phyloP scores from a whole-genome alignment of 2,329 filamentous ascomycete species.

The Fusarium lyarnte region DNA sequence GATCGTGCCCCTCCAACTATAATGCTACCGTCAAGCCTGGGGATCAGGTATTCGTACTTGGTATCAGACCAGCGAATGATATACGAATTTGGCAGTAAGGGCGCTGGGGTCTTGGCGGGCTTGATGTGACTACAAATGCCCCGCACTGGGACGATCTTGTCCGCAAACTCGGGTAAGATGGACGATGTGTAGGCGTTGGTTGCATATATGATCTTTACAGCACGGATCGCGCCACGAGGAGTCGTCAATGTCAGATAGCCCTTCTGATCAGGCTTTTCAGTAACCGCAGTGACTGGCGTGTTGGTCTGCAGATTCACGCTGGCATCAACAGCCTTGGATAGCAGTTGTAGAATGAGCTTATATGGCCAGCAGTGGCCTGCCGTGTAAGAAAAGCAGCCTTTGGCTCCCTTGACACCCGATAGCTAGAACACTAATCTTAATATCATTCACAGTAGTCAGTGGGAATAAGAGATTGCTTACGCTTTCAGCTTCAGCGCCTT shows the following conservation, averaged over 20 bases:
- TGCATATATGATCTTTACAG: not conserved
- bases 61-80: conserved; percentile 9
- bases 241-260: not conserved
- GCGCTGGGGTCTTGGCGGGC: not conserved
- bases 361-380: not conserved
- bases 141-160: not conserved
- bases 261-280: rapidly evolving
- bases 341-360: not conserved
- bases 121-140: conserved; percentile 3
- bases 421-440: not conserved
- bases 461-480: not conserved
- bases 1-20: not conserved
- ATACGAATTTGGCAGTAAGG: not conserved
- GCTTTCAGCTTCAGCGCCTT: not conserved
- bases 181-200: not conserved
- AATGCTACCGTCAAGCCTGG: not conserved
- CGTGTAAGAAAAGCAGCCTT: not conserved
- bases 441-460: rapidly evolving
- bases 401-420: not conserved
- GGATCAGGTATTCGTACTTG: not conserved
- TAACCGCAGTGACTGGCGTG: not conserved
- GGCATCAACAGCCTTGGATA: not conserved
- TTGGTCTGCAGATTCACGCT: not conserved
- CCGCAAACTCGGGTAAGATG: not conserved
- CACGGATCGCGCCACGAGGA: not conserved